phyloP scores from a whole-genome alignment of 2,329 filamentous ascomycete species.

The Penicillium sp. region DNA sequence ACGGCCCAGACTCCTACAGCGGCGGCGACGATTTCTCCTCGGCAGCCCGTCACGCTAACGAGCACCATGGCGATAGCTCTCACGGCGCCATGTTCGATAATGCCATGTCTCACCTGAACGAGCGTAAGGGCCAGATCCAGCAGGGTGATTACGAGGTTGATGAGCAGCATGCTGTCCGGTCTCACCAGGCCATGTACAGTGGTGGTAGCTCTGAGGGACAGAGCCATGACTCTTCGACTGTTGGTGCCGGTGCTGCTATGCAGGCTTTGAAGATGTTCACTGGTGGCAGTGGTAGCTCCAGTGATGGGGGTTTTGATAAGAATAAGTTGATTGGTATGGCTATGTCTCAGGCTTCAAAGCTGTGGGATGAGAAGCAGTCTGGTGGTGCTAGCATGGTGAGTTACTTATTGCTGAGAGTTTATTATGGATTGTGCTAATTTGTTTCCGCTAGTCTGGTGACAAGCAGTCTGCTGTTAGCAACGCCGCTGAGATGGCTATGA shows the following conservation, averaged over 20 bases:
- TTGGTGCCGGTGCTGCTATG: slow-evolving; percentile 48
- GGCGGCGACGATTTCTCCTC: slow-evolving; percentile 53
- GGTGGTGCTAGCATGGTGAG: slow-evolving; percentile 54
- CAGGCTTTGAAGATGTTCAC: slow-evolving; percentile 76
- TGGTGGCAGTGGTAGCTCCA: slow-evolving; percentile 51
- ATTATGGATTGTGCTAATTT: slow-evolving; percentile 7
- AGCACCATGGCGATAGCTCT: slow-evolving; percentile 49
- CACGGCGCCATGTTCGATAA: slow-evolving; percentile 57
- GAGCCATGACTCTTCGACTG: slow-evolving; percentile 47
- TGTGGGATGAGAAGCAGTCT: slow-evolving; percentile 62
- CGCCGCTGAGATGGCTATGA: slow-evolving; percentile 82
- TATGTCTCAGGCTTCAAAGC: slow-evolving; percentile 82
- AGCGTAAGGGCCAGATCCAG: slow-evolving; percentile 52
- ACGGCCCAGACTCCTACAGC: slow-evolving; percentile 10
- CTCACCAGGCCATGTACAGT: slow-evolving; percentile 74
- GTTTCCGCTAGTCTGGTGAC: slow-evolving; percentile 51
- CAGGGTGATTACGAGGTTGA: slow-evolving; percentile 55
- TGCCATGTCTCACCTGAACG: slow-evolving; percentile 54
- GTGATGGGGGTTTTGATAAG: slow-evolving; percentile 58
- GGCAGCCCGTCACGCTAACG: slow-evolving; percentile 56
- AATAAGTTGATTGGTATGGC: slow-evolving; percentile 81
- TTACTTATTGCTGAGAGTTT: slow-evolving; percentile 12
- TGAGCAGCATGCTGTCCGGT: slow-evolving; percentile 65
- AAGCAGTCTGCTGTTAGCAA: slow-evolving; percentile 79
- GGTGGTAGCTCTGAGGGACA: slow-evolving; percentile 31